Base-by-base conservation (phyloP, 179 eudicot species). In the Amaranthus tricolor region DNA sequence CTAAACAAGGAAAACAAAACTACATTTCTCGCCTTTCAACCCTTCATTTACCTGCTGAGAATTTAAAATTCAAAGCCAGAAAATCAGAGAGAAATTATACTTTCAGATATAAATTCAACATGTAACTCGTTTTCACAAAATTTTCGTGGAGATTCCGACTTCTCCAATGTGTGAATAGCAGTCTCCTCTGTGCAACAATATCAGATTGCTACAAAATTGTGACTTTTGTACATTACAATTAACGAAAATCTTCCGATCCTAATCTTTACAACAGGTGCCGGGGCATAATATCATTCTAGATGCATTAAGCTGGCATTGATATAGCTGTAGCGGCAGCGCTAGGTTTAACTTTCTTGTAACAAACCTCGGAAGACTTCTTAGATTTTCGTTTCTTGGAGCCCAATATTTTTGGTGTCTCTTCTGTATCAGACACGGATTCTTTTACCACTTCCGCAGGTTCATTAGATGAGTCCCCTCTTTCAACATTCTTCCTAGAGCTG, bases 341-440 rank as follows among this genome's bases (percentile, higher is more conserved):
- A 51, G 81, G 84, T 52, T 87, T 87, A 54, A 76, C 85, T 79
- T 85, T 87, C 75, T 84, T 78, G 19, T 48, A 45, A 58, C 77
- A 77, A 62, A 72, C 83, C 45, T 79, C 86, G 13, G 62, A 66
- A 6, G 95, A 89, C 80, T 83, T 84, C 2, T 75, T 78, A 10
- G 90, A 79, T 77, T 89, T 91, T 52, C 93, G 85, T 71, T 91
- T 93, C 85, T 88, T 93, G 3, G 78, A 62, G 58, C 80, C 80
- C 64, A 87, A 74, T 56, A 76, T 84, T 64, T 79, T 76, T 24
- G 15, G 70, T 60, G 77, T 80, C 24, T 79, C 82, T 7, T 64
- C 57, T 8, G 48, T 52, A 59, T 68, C 52, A 74, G 72, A 4
- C 65, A 53, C 43, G 49, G 77, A 57, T 62, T 78, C 72, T 71